Conservation (phyloP, 2,329 filamentous ascomycete genomes). For the Zymoseptoria ardabiliae region DNA sequence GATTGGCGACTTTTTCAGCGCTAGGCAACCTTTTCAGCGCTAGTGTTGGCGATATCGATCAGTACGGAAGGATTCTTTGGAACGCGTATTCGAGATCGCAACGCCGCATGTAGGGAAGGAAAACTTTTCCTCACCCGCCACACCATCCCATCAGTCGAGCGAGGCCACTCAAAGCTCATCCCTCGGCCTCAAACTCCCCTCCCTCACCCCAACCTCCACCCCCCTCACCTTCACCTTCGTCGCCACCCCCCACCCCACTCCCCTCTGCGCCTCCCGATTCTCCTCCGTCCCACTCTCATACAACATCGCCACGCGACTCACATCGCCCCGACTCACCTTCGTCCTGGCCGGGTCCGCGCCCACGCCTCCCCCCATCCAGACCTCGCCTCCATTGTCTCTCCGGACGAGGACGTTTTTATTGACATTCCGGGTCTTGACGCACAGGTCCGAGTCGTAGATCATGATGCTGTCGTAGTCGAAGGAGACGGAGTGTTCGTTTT, state of each 20-base stretch:
- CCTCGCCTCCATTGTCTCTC: not conserved
- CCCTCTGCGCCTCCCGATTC: not conserved
- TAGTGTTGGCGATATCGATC: too few species aligned
- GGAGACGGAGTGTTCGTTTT: not conserved
- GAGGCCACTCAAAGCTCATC: not conserved
- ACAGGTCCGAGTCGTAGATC: slow-evolving; percentile 4
- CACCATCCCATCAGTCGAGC: too few species aligned
- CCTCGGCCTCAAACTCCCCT: not conserved
- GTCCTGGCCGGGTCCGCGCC: slow-evolving; percentile 1
- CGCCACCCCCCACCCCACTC: not conserved
- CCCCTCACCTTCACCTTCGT: not conserved
- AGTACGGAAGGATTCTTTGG: not conserved
- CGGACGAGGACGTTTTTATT: slow-evolving; percentile 3
- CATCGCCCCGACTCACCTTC: slow-evolving; percentile 1
- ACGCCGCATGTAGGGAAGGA: not conserved
- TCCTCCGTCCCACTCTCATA: not conserved
- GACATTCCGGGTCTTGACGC: not conserved
- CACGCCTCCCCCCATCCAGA: slow-evolving; percentile 4
- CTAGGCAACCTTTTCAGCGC: too few species aligned
- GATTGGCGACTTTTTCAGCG: too few species aligned
- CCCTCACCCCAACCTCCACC: not conserved
- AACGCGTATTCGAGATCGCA: not conserved
- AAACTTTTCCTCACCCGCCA: not conserved
- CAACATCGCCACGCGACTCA: slow-evolving; percentile 2
- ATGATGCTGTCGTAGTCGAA: slow-evolving; percentile 12